Conservation (phyloP, 2,329 filamentous ascomycete species). For the Penicillium sp. region DNA sequence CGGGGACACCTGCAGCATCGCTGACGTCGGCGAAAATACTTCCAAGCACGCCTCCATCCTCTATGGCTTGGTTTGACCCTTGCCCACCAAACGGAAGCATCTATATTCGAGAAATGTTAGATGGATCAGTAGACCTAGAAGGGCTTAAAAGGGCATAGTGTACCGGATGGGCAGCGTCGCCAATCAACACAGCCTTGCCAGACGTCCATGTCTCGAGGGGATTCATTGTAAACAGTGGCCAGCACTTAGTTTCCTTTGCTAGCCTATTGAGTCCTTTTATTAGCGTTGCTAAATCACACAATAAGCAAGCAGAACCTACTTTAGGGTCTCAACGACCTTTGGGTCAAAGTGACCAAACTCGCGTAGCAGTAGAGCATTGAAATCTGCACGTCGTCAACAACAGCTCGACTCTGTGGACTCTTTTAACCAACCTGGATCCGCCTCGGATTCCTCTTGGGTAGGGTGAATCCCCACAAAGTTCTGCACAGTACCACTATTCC, state of each 20-base stretch:
- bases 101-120: no score
- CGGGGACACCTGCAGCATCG: slow-evolving; percentile 12
- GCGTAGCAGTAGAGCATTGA: slow-evolving; percentile 23
- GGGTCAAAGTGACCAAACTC: slow-evolving; percentile 28
- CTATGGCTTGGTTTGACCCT: slow-evolving; percentile 35
- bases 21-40: slow-evolving; percentile 17
- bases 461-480: slow-evolving; percentile 31
- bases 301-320: no score
- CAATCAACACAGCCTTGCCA: slow-evolving; percentile 29
- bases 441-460: no score
- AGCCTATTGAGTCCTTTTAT: slow-evolving; percentile 4
- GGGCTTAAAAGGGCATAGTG: background rate
- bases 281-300: no score
- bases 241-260: slow-evolving; percentile 21
- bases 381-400: no score
- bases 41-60: slow-evolving; percentile 34
- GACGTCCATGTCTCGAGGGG: slow-evolving; percentile 27
- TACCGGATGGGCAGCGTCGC: slow-evolving; percentile 37
- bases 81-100: slow-evolving; percentile 34
- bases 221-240: slow-evolving; percentile 29
- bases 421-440: no score
- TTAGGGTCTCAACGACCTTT: slow-evolving; percentile 20
- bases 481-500: slow-evolving; percentile 27
- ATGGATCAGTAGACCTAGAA: background rate
- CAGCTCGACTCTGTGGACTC: no score